Base-by-base conservation (phyloP, 495 filamentous ascomycete species). In the Trichoderma gamsii region DNA sequence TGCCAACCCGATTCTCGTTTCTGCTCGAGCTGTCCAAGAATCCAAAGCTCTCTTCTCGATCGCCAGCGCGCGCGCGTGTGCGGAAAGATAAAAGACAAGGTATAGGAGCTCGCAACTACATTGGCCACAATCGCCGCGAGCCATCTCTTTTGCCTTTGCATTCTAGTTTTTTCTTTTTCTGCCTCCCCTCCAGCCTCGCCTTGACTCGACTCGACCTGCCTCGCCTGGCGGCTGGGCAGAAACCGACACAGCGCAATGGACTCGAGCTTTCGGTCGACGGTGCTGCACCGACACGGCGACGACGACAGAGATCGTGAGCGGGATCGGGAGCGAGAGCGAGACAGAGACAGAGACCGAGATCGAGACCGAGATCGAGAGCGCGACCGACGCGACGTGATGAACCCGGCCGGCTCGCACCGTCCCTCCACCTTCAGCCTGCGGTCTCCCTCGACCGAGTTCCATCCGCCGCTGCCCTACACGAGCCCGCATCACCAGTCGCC, bases 251-350 rank as follows among this genome's bases (percentile, higher is more conserved):
- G 61, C 41, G 29, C 46, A 23, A 43, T 65, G 66, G 69, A 76
- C 67, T 61, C 56, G 56, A 74, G 76, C 63, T 83, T 81, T 72
- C 75, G 73, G 67, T 80, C 81, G 71, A 81, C 77, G 16, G 78
- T 81, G 71, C 74, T 82, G 74, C 79, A 81, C 72, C 76, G 77
- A 27, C 74, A 78, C 64, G 72, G 76, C 63, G 75, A 78, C 71
- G 76, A 75, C 71, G 77, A 80, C 63, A 71, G 75, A 43, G 77
- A 75, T 67, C 74, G 76, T 46, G 74, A 70, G 63, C 70, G 70
- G 27, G 69, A 66, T 23, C 63, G 70, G 56, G 72, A 70, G 41
- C 64, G 74, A 68, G 27, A 41, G 16, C 63, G 35, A 29, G 27
- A 65, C 35, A 38, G 70, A 64, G 52, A 67, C 8, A 68, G 73